A percentile compares a stretch with the other conserved stretches of the same genome.
phyloP scores from a whole-genome alignment of 306 rosid genomes.

The Parietaria judaica region DNA sequence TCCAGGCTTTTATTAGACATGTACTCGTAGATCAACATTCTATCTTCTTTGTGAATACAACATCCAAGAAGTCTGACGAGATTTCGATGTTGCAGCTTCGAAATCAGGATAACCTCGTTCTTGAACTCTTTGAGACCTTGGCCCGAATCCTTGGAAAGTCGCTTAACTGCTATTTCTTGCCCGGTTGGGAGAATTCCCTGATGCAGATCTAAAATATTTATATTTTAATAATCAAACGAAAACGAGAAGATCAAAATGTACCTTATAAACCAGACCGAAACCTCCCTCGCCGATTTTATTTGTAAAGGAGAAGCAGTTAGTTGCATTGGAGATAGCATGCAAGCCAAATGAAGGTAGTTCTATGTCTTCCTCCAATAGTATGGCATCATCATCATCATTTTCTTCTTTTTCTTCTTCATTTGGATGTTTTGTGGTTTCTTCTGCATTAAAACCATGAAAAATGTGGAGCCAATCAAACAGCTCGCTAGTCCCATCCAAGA shows the following conservation, averaged over 20 bases:
- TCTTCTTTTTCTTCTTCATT: no score
- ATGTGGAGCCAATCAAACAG: no score
- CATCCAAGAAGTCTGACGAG: constrained; percentile 54
- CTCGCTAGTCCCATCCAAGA: no score
- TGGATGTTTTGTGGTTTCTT: no score
- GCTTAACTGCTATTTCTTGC: constrained; percentile 29
- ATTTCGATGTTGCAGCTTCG: constrained; percentile 54
- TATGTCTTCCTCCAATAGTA: not conserved
- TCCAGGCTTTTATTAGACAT: constrained; percentile 56
- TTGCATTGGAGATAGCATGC: constrained; percentile 11
- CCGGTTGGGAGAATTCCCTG: constrained; percentile 15
- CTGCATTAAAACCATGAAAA: no score
- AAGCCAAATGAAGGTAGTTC: constrained; percentile 15
- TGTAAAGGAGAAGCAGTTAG: not conserved
- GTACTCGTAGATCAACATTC: constrained; percentile 46
- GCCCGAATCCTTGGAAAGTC: constrained; percentile 38
- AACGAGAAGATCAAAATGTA: not conserved
- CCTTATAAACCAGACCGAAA: constrained; percentile 19
- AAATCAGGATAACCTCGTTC: constrained; percentile 43
- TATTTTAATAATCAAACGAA: no score
- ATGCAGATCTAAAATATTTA: no score
- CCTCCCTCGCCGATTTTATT: constrained; percentile 23
- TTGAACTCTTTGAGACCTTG: constrained; percentile 53
- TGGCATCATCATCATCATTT: no score
- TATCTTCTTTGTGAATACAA: constrained; percentile 36